These are phyloP conservation scores for Colletotrichum magnum DNA, from an alignment of 2,329 filamentous ascomycete species.

Conservation along the genomic window DNA sequence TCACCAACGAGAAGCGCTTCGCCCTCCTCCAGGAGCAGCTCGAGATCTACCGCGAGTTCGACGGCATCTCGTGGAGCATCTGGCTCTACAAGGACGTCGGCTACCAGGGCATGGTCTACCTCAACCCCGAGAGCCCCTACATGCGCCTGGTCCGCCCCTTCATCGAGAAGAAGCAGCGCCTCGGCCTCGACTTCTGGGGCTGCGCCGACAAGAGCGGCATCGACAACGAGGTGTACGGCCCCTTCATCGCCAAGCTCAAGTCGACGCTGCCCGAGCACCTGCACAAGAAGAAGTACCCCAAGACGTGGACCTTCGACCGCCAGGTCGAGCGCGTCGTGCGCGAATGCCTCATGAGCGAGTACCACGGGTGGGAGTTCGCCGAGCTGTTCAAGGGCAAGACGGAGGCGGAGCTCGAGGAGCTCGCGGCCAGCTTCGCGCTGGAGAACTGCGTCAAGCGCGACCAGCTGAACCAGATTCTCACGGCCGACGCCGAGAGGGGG, in stretches of 20 bases:
- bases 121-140: slow-evolving; percentile 61
- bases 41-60: slow-evolving; percentile 51
- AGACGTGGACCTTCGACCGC: slow-evolving; percentile 64
- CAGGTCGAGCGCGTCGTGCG: slow-evolving; percentile 62
- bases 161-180: slow-evolving; percentile 67
- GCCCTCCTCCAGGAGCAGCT: slow-evolving; percentile 59
- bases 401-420: slow-evolving; percentile 66
- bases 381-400: slow-evolving; percentile 66
- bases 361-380: slow-evolving; percentile 68
- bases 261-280: slow-evolving; percentile 58
- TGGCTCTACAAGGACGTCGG: slow-evolving; percentile 73
- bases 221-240: slow-evolving; percentile 55
- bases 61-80: slow-evolving; percentile 69
- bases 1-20: slow-evolving; percentile 57
- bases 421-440: slow-evolving; percentile 66
- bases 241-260: slow-evolving; percentile 57
- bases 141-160: slow-evolving; percentile 66
- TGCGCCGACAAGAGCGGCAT: slow-evolving; percentile 46
- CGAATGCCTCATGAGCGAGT: slow-evolving; percentile 60
- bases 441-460: slow-evolving; percentile 67
- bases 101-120: slow-evolving; percentile 68
- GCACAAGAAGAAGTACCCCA: slow-evolving; percentile 61
- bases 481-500: slow-evolving; percentile 52
- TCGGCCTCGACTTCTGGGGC: slow-evolving; percentile 71
- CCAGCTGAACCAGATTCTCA: slow-evolving; percentile 65